These are phyloP conservation scores for Cupressus sempervirens DNA, from an alignment of 75 land plant genomes.

Conservation along the genomic window DNA sequence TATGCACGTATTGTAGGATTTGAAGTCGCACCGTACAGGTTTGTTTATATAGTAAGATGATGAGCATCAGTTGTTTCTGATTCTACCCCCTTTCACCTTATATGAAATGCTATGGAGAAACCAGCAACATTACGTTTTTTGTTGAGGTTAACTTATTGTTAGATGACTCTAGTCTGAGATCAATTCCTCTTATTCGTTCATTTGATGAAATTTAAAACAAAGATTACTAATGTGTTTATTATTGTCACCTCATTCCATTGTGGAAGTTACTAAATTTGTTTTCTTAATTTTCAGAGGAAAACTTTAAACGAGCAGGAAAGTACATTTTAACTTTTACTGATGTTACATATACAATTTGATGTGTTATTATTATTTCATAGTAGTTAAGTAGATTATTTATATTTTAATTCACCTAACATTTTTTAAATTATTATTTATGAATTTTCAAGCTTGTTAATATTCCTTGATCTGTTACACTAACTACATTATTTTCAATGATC, in stretches of 20 bases:
- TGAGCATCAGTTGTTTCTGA: neutral
- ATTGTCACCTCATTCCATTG: neutral
- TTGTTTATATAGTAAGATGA: neutral
- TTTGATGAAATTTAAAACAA: too few species aligned
- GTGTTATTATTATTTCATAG: neutral
- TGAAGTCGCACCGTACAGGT: conserved; percentile 78
- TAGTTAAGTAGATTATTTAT: neutral
- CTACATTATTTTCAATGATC: neutral
- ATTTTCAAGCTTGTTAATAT: neutral
- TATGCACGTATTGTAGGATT: conserved; percentile 74
- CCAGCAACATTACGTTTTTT: neutral
- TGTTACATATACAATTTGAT: neutral
- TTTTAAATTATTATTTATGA: neutral
- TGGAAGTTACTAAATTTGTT: neutral
- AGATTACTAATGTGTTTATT: conserved; percentile 6
- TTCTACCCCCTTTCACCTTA: neutral
- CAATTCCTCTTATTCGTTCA: neutral
- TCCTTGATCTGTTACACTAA: neutral
- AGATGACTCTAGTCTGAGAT: neutral
- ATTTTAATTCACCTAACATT: neutral
- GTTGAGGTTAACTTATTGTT: neutral
- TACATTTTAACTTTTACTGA: neutral
- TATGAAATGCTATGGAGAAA: neutral
- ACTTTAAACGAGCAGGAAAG: neutral
- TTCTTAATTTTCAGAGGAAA: neutral